Conservation (phyloP, 179 eudicot species). For the Drosera spatulata region DNA sequence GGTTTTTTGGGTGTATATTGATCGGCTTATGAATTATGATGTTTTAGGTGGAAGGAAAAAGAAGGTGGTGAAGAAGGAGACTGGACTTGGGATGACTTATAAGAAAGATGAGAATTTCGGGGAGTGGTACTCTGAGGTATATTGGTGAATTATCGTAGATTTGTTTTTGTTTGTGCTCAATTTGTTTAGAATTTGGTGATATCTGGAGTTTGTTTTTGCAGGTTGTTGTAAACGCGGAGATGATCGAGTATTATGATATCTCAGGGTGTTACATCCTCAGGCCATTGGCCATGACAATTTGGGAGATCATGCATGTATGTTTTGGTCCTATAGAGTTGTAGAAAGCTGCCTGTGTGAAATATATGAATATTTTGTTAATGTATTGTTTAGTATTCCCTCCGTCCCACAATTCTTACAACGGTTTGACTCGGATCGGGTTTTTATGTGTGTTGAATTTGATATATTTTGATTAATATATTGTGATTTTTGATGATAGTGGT, state of each 20-base stretch:
- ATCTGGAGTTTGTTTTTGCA: constrained; percentile 11
- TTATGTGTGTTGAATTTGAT: too few species aligned
- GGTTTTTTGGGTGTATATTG: not conserved
- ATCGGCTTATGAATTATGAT: not conserved
- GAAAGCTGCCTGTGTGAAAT: not conserved
- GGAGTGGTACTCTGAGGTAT: constrained; percentile 97
- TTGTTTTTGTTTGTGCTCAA: not conserved
- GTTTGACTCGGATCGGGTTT: too few species aligned
- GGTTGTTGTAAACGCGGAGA: constrained; percentile 75
- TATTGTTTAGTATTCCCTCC: not conserved
- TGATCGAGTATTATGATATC: constrained; percentile 91
- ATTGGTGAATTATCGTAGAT: not conserved
- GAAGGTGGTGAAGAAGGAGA: constrained; percentile 65
- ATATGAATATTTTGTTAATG: not conserved
- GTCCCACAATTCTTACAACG: too few species aligned
- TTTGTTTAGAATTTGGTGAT: not conserved
- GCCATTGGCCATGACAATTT: constrained; percentile 91
- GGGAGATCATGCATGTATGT: constrained; percentile 91
- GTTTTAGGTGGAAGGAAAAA: constrained; percentile 39
- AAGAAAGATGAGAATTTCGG: constrained; percentile 93
- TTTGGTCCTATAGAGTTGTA: not conserved
- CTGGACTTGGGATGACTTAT: constrained; percentile 54
- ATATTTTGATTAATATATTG: too few species aligned
- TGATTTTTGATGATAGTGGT: too few species aligned
- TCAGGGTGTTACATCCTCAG: constrained; percentile 90